Evolutionary conservation across 1,284 basidiomycete species (phyloP), one percentile per base, ranked within the genome.

Genomic region (Austroboletus rostrupii): DNA sequence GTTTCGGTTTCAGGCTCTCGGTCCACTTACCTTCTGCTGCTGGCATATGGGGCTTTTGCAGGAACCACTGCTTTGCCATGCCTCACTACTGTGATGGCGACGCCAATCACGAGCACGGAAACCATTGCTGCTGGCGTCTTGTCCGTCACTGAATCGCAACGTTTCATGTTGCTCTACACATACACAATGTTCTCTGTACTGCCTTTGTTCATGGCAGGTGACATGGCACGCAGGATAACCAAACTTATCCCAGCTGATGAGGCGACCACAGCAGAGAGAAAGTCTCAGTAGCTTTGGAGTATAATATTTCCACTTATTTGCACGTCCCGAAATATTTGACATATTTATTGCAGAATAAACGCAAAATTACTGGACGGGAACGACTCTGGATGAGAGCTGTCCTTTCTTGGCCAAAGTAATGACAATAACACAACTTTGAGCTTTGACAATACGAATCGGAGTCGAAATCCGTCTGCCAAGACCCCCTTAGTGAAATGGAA

Each of bases 181-280:
- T 93, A 92, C 59, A 62, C 90, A 3, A 87, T 90, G 0, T 93
- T 87, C 74, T 79, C 88, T 52, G 33, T 89, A 21, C 67, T 91
- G 0, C 88, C 90, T 0, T 60, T 90, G 5, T 61, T 75, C 10
- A 90, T 93, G 78, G 73, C 83, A 0, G 52, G 87, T 9, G 90
- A 92, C 59, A 87, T 91, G 80, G 75, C 75, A 0, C 49, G 68
- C 36, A 75, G 85, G 19, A 26, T 62, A 44, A 44, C 36, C 35
- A 62, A 47, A 23, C 50, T 66, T 38, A 6, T 56, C 1, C 46
- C 33, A 8, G 46, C 16, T 12, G 52, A 49, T 28, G 42, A 43
- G 20, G 43, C 16, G 3, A 41, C 17, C 6, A 47, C 40, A 14
- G 40, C 41, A 23, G 49, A 28, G 7, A 66, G 49, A 35, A 69